Evolutionary conservation across 2,329 filamentous ascomycete genomes (phyloP).

Genomic region (Fusarium sp.): DNA sequence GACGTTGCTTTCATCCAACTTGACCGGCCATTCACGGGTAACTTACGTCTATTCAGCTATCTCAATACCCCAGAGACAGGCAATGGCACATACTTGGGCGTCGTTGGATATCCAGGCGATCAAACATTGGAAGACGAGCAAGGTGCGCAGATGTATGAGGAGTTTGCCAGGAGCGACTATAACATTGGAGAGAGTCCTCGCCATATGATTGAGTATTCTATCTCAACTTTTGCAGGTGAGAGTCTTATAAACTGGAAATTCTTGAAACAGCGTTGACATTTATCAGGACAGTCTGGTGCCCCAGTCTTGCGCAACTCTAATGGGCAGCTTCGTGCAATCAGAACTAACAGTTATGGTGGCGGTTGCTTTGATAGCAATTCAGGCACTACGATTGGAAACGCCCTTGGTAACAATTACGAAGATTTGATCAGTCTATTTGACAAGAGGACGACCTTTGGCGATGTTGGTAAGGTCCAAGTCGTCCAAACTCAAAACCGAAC

Average conservation of each 20-base stretch:
- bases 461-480: not conserved
- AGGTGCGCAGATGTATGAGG: slow-evolving; percentile 49
- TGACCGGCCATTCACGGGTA: slow-evolving; percentile 15
- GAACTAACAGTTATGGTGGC: slow-evolving; percentile 43
- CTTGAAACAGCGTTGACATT: fast-evolving
- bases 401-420: slow-evolving; percentile 37
- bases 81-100: slow-evolving; percentile 30
- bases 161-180: slow-evolving; percentile 37
- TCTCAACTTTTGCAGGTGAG: slow-evolving; percentile 45
- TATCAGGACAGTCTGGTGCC: slow-evolving; percentile 43
- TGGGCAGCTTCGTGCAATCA: slow-evolving; percentile 33
- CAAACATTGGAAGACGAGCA: slow-evolving; percentile 30
- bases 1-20: slow-evolving; percentile 44
- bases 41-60: slow-evolving; percentile 37
- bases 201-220: slow-evolving; percentile 45
- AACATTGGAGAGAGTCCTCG: slow-evolving; percentile 31
- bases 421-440: slow-evolving; percentile 24
- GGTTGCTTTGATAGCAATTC: slow-evolving; percentile 35
- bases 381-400: slow-evolving; percentile 39
- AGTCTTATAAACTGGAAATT: not conserved
- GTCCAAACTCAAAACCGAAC: not conserved
- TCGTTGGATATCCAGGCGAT: slow-evolving; percentile 50
- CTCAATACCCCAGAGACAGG: slow-evolving; percentile 16
- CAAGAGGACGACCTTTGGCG: not conserved
- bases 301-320: slow-evolving; percentile 34